Evolutionary conservation across 176 grass and related monocot species (phyloP), one percentile per base, ranked within the genome.

Genomic region (Triticum urartu): DNA sequence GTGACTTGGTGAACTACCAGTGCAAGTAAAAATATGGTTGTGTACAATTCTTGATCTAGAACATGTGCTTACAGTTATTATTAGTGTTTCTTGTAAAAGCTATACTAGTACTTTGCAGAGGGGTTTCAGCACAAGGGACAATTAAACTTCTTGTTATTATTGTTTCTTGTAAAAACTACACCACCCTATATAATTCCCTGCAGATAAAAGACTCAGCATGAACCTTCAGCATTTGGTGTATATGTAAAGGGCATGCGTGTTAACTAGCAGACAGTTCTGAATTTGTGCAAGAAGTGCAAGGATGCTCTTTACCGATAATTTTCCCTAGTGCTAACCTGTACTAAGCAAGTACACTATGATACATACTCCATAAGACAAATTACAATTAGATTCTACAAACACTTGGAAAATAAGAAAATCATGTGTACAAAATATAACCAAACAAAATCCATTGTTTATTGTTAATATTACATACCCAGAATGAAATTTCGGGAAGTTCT

Each of bases 121-220:
- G 52, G 52, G 52, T 7, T 58, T 58, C 52, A 58, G 52, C 18
- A 58, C 52, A 58, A 20, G 17, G 5, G 17, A 7, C 6, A 20
- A 20, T 20, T 58, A 58, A 58, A 58, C 52, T 58, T 58, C 48
- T 15, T 18, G 47, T 78, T 20, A 32, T 89, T 70, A 35, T 67
- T 63, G 9, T 81, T 77, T 33, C 62, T 58, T 6, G 64, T 61
- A 48, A 72, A 64, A 42, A 2, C 43, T 82, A 20, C 9, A 40
- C 40, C 33, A 42, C 4, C 25, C 58, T 58, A 54, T 78, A 9
- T 71, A 77, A 36, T 61, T 68, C 52, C 5, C 14, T 86, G 77
- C 92, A 94, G 95, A 86, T 94, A 84, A 87, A 91, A 83, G 95
- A 97, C 86, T 91, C 90, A 54, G 28, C 34, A 42, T n/a, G 34